These are phyloP conservation scores for Ilex asprella DNA, from an alignment of 257 asterid genomes.

Conservation along the genomic window DNA sequence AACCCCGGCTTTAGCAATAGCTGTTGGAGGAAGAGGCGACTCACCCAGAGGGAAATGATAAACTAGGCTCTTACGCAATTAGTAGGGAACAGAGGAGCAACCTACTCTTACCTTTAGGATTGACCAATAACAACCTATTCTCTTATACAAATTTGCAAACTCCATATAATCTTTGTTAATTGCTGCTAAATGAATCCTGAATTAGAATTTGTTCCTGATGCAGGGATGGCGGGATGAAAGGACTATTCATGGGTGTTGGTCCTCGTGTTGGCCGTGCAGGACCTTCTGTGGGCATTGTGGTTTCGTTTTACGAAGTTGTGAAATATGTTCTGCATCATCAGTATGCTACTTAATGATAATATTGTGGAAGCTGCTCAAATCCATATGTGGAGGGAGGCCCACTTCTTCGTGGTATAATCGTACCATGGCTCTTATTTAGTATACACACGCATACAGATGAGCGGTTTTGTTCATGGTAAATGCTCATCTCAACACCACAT, in stretches of 20 bases:
- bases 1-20: too few species aligned
- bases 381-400: constrained; percentile 14
- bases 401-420: constrained; percentile 12
- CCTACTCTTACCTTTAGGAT: too few species aligned
- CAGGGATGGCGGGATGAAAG: constrained; percentile 90
- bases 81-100: too few species aligned
- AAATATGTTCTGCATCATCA: constrained; percentile 53
- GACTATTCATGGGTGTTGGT: constrained; percentile 89
- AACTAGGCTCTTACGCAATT: too few species aligned
- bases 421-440: constrained; percentile 11
- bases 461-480: constrained; percentile 29
- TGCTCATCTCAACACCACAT: constrained; percentile 1
- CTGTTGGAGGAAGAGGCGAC: too few species aligned
- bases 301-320: constrained; percentile 90
- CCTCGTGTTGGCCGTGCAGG: constrained; percentile 99
- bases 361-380: constrained; percentile 17
- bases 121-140: too few species aligned
- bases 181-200: neutral
- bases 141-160: too few species aligned
- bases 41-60: too few species aligned
- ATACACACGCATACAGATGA: constrained; percentile 1
- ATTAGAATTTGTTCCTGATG: constrained; percentile 9
- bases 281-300: constrained; percentile 91
- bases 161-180: neutral
- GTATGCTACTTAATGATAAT: constrained; percentile 20